These are phyloP conservation scores for Fusarium albosuccineum DNA, from an alignment of 2,329 filamentous ascomycete genomes.

Conservation along the genomic window DNA sequence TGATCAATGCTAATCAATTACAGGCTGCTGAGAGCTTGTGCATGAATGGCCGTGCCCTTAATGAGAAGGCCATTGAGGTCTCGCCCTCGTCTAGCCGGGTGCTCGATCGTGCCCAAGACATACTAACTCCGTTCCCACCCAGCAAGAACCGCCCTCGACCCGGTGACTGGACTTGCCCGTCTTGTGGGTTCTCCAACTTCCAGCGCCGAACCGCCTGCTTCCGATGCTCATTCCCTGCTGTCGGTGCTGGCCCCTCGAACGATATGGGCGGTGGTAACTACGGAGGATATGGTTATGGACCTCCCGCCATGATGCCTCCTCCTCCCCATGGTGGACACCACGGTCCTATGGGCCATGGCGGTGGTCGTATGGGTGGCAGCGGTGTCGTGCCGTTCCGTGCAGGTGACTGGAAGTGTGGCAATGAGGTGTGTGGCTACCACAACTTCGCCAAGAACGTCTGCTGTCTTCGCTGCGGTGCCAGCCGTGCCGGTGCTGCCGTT, in stretches of 20 bases:
- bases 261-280: slow-evolving; percentile 77
- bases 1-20: slow-evolving; percentile 23
- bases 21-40: slow-evolving; percentile 97
- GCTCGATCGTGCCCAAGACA: slow-evolving; percentile 93
- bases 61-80: slow-evolving; percentile 99
- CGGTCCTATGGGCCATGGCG: slow-evolving; percentile 67
- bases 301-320: slow-evolving; percentile 84
- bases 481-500: slow-evolving; percentile 91
- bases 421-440: slow-evolving; percentile 97
- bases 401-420: slow-evolving; percentile 98
- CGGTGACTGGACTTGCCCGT: slow-evolving; percentile 99
- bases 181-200: slow-evolving; percentile 99
- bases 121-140: slow-evolving; percentile 95
- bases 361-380: slow-evolving; percentile 82
- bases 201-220: slow-evolving; percentile 98
- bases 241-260: slow-evolving; percentile 78
- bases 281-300: slow-evolving; percentile 69
- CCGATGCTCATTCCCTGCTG: slow-evolving; percentile 98
- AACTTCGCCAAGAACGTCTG: slow-evolving; percentile 99
- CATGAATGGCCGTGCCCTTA: slow-evolving; percentile 98
- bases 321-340: slow-evolving; percentile 77
- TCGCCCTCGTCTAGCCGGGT: slow-evolving; percentile 98
- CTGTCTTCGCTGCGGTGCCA: slow-evolving; percentile 95
- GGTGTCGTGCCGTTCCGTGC: slow-evolving; percentile 96
- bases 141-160: slow-evolving; percentile 98